Evolutionary conservation across 2,329 filamentous ascomycete species (phyloP), one percentile per base, ranked within the genome.

Genomic region (Cytospora chrysosperma): DNA sequence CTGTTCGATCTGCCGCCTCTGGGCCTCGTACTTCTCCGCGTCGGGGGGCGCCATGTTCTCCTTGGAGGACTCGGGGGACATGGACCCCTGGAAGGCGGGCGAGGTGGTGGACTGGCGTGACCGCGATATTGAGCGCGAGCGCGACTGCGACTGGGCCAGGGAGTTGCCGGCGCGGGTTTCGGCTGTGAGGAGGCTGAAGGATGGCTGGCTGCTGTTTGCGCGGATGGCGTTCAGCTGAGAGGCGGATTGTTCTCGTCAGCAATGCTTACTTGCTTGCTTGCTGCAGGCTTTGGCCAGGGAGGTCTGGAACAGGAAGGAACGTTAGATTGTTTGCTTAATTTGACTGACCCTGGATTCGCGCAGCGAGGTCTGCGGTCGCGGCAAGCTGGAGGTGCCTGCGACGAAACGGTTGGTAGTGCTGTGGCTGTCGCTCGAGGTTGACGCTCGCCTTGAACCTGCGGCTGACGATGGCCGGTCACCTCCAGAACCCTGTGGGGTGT

Each of bases 1-100:
- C 68, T 93, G 89, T 71, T 98, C 93, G 65, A 83, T 85, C 40
- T 79, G 79, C 61, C 78, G 81, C 56, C 81, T 79, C 71, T 84
- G 85, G 53, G 78, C 81, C 71, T 87, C 85, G 71, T 86, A 85
- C 61, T 83, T 80, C 64, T 85, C 82, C n/a, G 81, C 80, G 64
- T 86, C 85, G 1, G 82, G 78, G 0, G 85, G 85, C 34, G 83
- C 81, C 68, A 83, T 78, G 70, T 87, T 87, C 71, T 85, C 85
- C 70, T 85, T 87, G 66, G 77, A 84, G 71, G 83, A 86, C 62
- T 86, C 84, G 67, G 78, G 79, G 53, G 84, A 86, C n/a, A 77
- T 76, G 52, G 78, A 77, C 26, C 76, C 78, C 1, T 70, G 68
- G 8, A 68, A 68, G 2, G 68, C 64, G 55, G 60, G 67, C 21